Evolutionary conservation across 2,329 filamentous ascomycete genomes (phyloP).

Genomic region (Zasmidium cellare): DNA sequence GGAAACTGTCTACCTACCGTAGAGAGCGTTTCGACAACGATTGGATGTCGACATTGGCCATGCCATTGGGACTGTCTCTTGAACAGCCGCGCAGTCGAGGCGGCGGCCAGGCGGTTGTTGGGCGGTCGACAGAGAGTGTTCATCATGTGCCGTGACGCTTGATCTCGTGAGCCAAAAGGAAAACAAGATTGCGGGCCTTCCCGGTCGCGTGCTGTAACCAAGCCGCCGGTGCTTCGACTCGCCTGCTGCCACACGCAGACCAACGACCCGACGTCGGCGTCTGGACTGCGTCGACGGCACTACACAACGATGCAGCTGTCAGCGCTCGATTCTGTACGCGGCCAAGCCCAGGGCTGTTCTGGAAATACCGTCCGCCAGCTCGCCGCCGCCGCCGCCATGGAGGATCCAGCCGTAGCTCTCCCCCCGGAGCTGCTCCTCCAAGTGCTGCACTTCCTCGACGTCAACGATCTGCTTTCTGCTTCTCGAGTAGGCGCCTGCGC

Average conservation of each 20-base stretch:
- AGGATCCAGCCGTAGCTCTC: not conserved
- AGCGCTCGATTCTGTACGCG: too few relatives aligned
- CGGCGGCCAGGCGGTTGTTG: not conserved
- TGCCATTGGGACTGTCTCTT: not conserved
- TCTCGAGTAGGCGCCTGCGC: slow-evolving; percentile 37
- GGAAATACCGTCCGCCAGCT: not conserved
- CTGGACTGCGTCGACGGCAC: too few relatives aligned
- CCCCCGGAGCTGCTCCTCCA: slow-evolving; percentile 44
- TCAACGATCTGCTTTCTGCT: slow-evolving; percentile 46
- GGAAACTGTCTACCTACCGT: not conserved
- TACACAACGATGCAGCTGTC: too few relatives aligned
- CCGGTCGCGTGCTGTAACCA: not conserved
- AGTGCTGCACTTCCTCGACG: slow-evolving; percentile 47
- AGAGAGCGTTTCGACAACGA: not conserved
- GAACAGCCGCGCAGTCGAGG: not conserved
- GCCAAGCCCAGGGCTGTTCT: not conserved
- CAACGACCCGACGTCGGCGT: not conserved
- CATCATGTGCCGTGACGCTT: not conserved
- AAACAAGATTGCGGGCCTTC: not conserved
- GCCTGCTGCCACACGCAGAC: not conserved
- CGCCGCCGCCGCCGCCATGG: not conserved
- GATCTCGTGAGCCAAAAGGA: not conserved
- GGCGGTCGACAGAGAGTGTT: not conserved
- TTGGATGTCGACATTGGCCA: not conserved
- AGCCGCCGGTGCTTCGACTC: not conserved